A percentile compares a stretch with the other conserved stretches of the same genome.
Conservation (phyloP, 345 rosid genomes). For the Euphorbia lathyris region DNA sequence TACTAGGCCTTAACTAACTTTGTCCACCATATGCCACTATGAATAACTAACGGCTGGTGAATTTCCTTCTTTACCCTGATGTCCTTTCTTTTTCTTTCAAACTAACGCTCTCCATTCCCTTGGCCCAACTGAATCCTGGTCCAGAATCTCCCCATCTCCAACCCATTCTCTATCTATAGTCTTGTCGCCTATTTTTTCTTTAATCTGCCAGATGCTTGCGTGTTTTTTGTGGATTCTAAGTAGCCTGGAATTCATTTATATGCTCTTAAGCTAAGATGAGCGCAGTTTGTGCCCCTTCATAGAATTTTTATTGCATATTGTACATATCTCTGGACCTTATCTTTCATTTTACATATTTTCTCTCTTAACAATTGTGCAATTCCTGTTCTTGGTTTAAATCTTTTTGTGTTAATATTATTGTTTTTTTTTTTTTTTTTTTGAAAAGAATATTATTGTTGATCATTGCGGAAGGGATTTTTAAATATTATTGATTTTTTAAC, state of each 20-base stretch:
- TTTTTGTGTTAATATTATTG: neutral
- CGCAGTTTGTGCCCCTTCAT: too few species aligned
- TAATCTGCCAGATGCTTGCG: neutral
- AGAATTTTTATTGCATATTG: too few species aligned
- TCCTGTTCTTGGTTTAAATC: neutral
- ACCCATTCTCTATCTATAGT: too few species aligned
- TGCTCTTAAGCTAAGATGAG: neutral
- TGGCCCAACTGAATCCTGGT: too few species aligned
- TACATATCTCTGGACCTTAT: neutral
- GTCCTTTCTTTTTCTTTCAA: neutral
- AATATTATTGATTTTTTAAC: neutral
- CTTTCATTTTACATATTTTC: neutral
- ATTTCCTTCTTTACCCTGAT: neutral
- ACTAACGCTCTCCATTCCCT: too few species aligned
- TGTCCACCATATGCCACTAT: neutral
- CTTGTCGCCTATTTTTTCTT: too few species aligned
- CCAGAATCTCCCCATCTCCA: too few species aligned
- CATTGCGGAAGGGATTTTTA: neutral
- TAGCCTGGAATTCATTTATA: neutral
- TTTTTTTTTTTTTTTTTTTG: too few species aligned
- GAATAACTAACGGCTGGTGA: neutral
- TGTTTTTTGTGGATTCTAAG: too few species aligned
- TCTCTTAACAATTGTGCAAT: neutral
- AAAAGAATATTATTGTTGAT: neutral
- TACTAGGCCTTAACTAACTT: neutral